phyloP scores from a whole-genome alignment of 2,329 filamentous ascomycete species.

The Plectosphaerella plurivora region DNA sequence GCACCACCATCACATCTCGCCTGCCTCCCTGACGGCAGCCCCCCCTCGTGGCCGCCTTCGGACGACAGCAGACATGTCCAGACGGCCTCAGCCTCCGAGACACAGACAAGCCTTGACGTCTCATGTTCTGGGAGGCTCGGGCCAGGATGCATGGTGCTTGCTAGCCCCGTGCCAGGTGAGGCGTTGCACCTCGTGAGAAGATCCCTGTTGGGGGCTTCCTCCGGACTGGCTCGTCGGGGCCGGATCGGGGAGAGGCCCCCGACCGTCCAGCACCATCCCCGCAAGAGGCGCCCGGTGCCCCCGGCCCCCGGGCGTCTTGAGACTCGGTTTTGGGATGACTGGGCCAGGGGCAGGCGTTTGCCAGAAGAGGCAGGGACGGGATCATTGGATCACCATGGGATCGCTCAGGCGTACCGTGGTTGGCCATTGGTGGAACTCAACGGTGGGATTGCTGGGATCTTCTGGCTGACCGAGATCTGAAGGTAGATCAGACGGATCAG shows the following conservation, averaged over 20 bases:
- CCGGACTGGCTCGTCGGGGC: no score
- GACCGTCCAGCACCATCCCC: no score
- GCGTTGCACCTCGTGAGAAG: no score
- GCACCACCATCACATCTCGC: background rate
- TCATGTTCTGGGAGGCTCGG: background rate
- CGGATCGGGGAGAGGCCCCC: no score
- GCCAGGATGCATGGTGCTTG: background rate
- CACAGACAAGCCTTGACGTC: background rate
- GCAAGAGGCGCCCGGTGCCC: no score
- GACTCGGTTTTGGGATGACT: background rate
- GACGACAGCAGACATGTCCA: background rate
- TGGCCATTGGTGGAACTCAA: background rate
- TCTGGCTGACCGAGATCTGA: background rate
- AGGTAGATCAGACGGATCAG: slow-evolving; percentile 4
- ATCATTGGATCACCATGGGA: no score
- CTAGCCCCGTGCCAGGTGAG: background rate
- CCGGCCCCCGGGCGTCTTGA: background rate
- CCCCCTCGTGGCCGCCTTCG: background rate
- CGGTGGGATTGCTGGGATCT: background rate
- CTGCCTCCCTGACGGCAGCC: no score
- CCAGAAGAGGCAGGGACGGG: background rate
- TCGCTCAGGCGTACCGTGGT: background rate
- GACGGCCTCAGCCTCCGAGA: background rate
- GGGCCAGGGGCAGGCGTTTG: no score
- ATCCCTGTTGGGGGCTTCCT: no score